Evolutionary conservation across 2,329 filamentous ascomycete genomes (phyloP), one percentile per base, ranked within the genome.

Genomic region (Clonostachys chloroleuca): DNA sequence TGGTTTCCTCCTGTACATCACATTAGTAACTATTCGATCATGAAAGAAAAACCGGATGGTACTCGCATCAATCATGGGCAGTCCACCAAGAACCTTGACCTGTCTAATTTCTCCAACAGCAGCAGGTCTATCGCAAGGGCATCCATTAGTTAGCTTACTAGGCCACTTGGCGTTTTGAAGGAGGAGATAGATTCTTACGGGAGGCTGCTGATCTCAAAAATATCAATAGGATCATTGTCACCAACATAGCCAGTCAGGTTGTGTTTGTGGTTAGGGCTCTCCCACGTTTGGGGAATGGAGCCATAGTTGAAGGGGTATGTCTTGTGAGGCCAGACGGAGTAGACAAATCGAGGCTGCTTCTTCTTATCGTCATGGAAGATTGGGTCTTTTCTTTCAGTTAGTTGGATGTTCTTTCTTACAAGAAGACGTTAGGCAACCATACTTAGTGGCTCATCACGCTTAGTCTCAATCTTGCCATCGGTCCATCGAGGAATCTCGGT

Each of bases 281-380:
- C 69, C 69, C 69, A 72, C 0, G 69, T 72, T 51, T 72, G 69
- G 0, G 69, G 69, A 17, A 72, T 68, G 5, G 68, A 70, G 0
- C 69, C 69, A 43, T 72, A 72, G 24, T 66, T 58, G 51, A 71
- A 70, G 0, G 68, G 69, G 36, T 72, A 72, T 0, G 65, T 59
- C 55, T 66, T 70, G 55, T 71, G 68, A 36, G 69, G 69, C 66
- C 67, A 72, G 10, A 72, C 60, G 24, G 59, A 69, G 44, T 67
- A 64, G 12, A 72, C 67, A 18, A 67, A 72, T 20, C 69, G 59
- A 13, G 62, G 64, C 34, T 56, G 51, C 2, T 60, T 54, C 13
- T 67, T 60, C 43, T 63, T 62, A n/a, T 62, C 58, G n/a, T 72
- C 69, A 33, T 72, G 68, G 34, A 64, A 65, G 46, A 72, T 67